These are phyloP conservation scores for Ilyonectria destructans DNA, from an alignment of 2,329 filamentous ascomycete genomes.

Conservation along the genomic window DNA sequence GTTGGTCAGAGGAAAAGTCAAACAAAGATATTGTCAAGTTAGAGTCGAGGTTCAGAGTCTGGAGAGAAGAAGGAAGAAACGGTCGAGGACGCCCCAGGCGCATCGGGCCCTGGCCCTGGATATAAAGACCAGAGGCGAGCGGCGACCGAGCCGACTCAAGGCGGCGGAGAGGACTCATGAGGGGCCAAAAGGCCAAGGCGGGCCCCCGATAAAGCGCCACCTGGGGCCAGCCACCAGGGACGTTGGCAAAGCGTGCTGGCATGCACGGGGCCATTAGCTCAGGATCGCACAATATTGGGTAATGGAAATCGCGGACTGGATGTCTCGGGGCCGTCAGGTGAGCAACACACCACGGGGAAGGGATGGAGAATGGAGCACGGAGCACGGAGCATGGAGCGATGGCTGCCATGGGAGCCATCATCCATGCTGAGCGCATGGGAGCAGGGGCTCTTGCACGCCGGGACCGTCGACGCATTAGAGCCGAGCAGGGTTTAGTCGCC, in stretches of 20 bases:
- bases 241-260: constrained; percentile 42
- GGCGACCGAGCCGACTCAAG: constrained; percentile 26
- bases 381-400: constrained; percentile 25
- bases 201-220: constrained; percentile 28
- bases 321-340: constrained; percentile 49
- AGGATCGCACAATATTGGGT: constrained; percentile 60
- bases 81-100: constrained; percentile 10
- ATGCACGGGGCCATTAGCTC: constrained; percentile 53
- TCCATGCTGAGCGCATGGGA: not conserved
- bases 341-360: constrained; percentile 48
- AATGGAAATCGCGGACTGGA: constrained; percentile 65
- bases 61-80: constrained; percentile 10
- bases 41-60: constrained; percentile 3
- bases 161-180: constrained; percentile 28
- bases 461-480: constrained; percentile 14
- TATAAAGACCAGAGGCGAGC: constrained; percentile 29
- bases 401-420: constrained; percentile 5
- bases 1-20: constrained; percentile 16
- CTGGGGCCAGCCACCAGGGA: constrained; percentile 32
- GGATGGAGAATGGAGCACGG: constrained; percentile 27
- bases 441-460: not conserved
- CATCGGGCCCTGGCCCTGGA: constrained; percentile 24
- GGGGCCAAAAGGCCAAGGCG: constrained; percentile 17
- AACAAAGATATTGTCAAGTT: not conserved
- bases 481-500: constrained; percentile 15